phyloP scores from a whole-genome alignment of 441 rosid genomes.

The Kokia cookei region DNA sequence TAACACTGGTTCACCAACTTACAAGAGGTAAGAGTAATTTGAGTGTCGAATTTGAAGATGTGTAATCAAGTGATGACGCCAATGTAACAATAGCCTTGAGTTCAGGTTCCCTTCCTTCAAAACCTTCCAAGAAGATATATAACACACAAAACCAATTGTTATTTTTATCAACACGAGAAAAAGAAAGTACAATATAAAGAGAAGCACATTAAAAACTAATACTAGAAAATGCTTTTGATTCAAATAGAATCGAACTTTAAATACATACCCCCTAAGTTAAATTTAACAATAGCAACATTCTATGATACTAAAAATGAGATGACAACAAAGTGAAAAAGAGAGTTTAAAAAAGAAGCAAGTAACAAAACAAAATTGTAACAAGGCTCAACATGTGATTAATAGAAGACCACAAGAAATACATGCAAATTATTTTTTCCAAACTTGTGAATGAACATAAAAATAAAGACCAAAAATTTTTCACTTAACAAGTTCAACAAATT shows the following conservation, averaged over 20 bases:
- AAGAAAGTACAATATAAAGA: neutral
- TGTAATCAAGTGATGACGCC: slow-evolving; percentile 94
- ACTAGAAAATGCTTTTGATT: neutral
- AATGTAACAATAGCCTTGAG: slow-evolving; percentile 75
- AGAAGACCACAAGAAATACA: neutral
- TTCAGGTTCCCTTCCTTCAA: slow-evolving; percentile 60
- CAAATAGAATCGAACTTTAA: neutral
- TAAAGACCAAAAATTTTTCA: neutral
- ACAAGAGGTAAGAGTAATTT: slow-evolving; percentile 90
- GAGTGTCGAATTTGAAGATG: slow-evolving; percentile 75
- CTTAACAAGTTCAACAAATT: neutral
- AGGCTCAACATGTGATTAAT: neutral
- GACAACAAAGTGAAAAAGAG: neutral
- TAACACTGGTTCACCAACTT: slow-evolving; percentile 19
- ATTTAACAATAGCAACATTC: neutral
- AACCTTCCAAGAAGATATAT: slow-evolving; percentile 39
- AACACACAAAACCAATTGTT: neutral
- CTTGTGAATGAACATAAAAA: neutral
- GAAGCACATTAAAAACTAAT: neutral
- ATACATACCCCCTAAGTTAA: neutral
- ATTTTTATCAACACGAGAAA: neutral
- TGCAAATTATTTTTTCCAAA: neutral
- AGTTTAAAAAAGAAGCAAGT: neutral
- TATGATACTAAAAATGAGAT: neutral
- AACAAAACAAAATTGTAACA: neutral